Percentiles rank a stretch among this genome's conserved stretches.
Evolutionary conservation across 2,329 filamentous ascomycete genomes (phyloP).

Genomic region (Elsinoe ampelina): DNA sequence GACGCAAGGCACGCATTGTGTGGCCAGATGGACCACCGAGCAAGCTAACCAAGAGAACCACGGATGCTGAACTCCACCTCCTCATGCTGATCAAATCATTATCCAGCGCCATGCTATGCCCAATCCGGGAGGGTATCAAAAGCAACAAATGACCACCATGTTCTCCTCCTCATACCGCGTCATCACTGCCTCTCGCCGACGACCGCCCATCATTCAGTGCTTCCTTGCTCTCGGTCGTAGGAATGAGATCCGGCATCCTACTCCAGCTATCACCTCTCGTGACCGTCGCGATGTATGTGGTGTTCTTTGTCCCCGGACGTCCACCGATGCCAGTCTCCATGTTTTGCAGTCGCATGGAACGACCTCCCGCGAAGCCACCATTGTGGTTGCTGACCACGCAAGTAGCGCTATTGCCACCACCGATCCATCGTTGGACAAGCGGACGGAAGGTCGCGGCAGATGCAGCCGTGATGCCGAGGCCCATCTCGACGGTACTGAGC

Average conservation of each 20-base stretch:
- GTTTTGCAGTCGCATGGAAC: background rate
- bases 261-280: conserved; percentile 9
- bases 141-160: background rate
- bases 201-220: background rate
- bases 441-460: conserved; percentile 43
- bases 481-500: conserved; percentile 28
- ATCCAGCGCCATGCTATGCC: conserved; percentile 6
- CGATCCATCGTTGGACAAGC: conserved; percentile 27
- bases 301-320: background rate
- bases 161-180: background rate
- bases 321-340: conserved; percentile 4
- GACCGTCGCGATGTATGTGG: conserved; percentile 9
- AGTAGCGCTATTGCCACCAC: background rate
- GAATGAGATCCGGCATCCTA: background rate
- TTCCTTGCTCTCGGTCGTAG: conserved; percentile 10
- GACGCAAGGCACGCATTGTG: too few species aligned
- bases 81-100: background rate
- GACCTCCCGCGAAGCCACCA: background rate
- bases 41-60: too few species aligned
- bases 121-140: background rate
- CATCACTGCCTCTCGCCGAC: background rate
- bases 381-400: background rate
- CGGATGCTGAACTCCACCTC: background rate
- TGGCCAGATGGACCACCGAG: too few species aligned
- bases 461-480: conserved; percentile 32